Percentiles rank a stretch among this genome's conserved stretches.
Conservation (phyloP, 306 rosid species). For the Cicer cuneatum region DNA sequence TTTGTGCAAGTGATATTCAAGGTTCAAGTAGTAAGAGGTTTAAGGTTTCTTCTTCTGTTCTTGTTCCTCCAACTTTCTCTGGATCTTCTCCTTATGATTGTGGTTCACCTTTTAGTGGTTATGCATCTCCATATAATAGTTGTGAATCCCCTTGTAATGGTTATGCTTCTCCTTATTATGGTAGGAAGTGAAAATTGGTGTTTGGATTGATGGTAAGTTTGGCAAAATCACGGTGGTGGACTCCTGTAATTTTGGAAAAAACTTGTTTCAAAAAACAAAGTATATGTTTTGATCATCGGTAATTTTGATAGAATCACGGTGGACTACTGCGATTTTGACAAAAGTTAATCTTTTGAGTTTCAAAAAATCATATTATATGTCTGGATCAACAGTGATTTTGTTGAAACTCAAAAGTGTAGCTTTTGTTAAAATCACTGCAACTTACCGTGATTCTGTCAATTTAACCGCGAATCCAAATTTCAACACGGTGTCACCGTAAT, state of each 20-base stretch:
- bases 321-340: neutral
- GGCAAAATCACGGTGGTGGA: neutral
- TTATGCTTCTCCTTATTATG: conserved; percentile 47
- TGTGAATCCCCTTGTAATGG: conserved; percentile 47
- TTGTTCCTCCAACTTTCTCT: conserved; percentile 84
- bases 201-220: neutral
- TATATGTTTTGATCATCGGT: neutral
- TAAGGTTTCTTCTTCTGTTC: conserved; percentile 90
- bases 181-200: conserved; percentile 33
- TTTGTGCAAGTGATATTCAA: neutral
- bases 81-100: conserved; percentile 34
- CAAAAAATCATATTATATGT: neutral
- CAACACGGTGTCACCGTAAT: neutral
- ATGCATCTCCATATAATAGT: conserved; percentile 52
- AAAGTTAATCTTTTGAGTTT: neutral
- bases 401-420: too few species aligned
- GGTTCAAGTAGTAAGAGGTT: conserved; percentile 80
- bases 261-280: neutral
- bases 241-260: neutral
- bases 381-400: too few species aligned
- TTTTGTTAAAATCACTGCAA: too few species aligned
- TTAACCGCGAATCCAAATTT: too few species aligned
- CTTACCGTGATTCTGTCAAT: too few species aligned
- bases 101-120: conserved; percentile 49
- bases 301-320: neutral